These are phyloP conservation scores for Saccharomycopsis selenospora DNA, from an alignment of 805 yeast species.

Conservation along the genomic window DNA sequence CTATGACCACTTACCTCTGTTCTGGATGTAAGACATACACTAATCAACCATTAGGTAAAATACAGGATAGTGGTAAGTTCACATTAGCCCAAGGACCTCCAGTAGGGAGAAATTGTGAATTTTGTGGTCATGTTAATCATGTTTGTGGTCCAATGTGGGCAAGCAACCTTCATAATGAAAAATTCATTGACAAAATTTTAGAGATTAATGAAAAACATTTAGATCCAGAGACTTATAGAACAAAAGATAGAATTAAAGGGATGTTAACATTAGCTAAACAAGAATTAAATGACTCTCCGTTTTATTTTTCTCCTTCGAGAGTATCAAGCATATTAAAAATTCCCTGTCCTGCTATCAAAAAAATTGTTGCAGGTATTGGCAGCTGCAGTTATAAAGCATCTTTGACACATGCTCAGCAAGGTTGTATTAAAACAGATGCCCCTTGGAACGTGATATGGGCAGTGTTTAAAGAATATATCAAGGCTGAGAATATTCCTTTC, in stretches of 20 bases:
- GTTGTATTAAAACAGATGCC: slow-evolving; percentile 84
- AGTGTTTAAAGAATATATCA: slow-evolving; percentile 58
- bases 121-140: slow-evolving; percentile 63
- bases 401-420: slow-evolving; percentile 81
- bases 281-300: slow-evolving; percentile 61
- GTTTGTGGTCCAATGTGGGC: slow-evolving; percentile 98
- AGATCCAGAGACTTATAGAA: slow-evolving; percentile 57
- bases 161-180: slow-evolving; percentile 62
- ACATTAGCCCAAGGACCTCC: slow-evolving; percentile 62
- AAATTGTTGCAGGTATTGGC: slow-evolving; percentile 71
- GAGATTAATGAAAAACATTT: slow-evolving; percentile 42
- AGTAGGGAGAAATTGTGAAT: slow-evolving; percentile 53
- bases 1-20: slow-evolving; percentile 77
- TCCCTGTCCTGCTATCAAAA: slow-evolving; percentile 74
- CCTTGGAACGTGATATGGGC: slow-evolving; percentile 76
- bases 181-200: slow-evolving; percentile 59
- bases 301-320: slow-evolving; percentile 77
- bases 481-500: slow-evolving; percentile 34
- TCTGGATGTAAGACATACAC: slow-evolving; percentile 75
- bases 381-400: slow-evolving; percentile 78
- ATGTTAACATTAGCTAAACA: slow-evolving; percentile 79
- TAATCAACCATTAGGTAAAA: slow-evolving; percentile 70
- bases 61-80: slow-evolving; percentile 39
- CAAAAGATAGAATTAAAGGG: slow-evolving; percentile 79
- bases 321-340: slow-evolving; percentile 69